Percentiles rank a stretch among this genome's conserved stretches.
These are phyloP conservation scores for Herpetomonas tarakana DNA, from an alignment of 208 protist genomes.

Conservation along the genomic window DNA sequence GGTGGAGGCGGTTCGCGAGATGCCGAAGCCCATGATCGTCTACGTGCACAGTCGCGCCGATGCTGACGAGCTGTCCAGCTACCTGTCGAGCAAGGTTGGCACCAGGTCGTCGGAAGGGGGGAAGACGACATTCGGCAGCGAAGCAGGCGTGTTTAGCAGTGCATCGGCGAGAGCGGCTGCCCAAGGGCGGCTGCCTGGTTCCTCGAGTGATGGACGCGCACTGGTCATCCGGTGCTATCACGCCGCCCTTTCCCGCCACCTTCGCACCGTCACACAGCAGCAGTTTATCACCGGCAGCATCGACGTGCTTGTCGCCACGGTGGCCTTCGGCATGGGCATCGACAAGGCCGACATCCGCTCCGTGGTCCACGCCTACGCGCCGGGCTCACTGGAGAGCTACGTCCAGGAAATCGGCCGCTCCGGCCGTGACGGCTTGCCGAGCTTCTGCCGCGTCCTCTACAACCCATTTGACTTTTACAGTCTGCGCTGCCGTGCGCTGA, in stretches of 20 bases:
- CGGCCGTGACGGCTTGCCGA: constrained; percentile 90
- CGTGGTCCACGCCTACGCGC: constrained; percentile 95
- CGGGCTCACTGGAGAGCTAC: constrained; percentile 96
- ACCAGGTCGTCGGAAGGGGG: not conserved
- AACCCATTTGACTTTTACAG: constrained; percentile 94
- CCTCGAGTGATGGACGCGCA: not conserved
- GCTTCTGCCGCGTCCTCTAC: constrained; percentile 81
- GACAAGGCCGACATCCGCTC: constrained; percentile 97
- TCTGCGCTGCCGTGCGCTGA: constrained; percentile 75
- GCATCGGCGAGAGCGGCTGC: constrained; percentile 12
- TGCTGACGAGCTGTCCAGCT: constrained; percentile 64
- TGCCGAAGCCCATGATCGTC: constrained; percentile 86
- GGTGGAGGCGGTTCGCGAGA: constrained; percentile 44
- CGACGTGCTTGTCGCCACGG: constrained; percentile 94
- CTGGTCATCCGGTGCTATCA: constrained; percentile 78
- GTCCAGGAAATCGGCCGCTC: constrained; percentile 97
- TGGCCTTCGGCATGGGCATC: constrained; percentile 99
- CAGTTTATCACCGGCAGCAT: constrained; percentile 86
- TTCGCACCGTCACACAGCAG: constrained; percentile 67
- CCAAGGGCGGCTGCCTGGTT: not conserved
- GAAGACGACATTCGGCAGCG: too few relatives aligned
- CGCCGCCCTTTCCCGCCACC: constrained; percentile 43
- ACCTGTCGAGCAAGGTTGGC: constrained; percentile 41
- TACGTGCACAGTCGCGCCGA: constrained; percentile 84
- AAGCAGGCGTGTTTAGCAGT: not conserved